phyloP scores from a whole-genome alignment of 768 basidiomycete species.

The Xanthoconium stramineum region DNA sequence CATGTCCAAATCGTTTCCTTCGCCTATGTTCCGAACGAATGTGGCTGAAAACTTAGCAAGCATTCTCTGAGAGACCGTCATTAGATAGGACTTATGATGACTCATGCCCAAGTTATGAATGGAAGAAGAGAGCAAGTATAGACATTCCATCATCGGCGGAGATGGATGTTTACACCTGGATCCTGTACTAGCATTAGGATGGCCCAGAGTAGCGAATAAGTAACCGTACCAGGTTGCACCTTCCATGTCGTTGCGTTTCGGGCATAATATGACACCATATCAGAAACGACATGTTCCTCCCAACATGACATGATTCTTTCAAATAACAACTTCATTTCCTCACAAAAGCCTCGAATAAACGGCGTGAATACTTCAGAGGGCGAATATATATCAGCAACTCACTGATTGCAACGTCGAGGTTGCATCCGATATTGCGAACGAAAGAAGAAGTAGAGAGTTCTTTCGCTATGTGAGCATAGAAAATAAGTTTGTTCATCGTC shows the following conservation, averaged over 20 bases:
- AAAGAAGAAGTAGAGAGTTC: constrained; percentile 46
- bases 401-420: constrained; percentile 37
- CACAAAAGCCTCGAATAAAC: constrained; percentile 45
- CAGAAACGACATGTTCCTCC: constrained; percentile 43
- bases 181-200: constrained; percentile 18
- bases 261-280: constrained; percentile 20
- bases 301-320: constrained; percentile 50
- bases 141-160: constrained; percentile 48
- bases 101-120: constrained; percentile 55
- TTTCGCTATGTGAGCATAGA: constrained; percentile 48
- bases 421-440: constrained; percentile 43
- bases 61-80: constrained; percentile 37
- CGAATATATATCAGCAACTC: constrained; percentile 9
- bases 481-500: constrained; percentile 37
- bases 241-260: constrained; percentile 4
- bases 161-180: constrained; percentile 42
- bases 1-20: constrained; percentile 27
- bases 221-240: constrained; percentile 9
- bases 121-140: constrained; percentile 51
- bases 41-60: constrained; percentile 35
- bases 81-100: constrained; percentile 34
- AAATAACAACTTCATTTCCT: constrained; percentile 39
- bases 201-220: neutral
- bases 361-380: constrained; percentile 4
- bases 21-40: constrained; percentile 33